Evolutionary conservation across 208 protist genomes (phyloP).

Genomic region (Crithidia sp.): DNA sequence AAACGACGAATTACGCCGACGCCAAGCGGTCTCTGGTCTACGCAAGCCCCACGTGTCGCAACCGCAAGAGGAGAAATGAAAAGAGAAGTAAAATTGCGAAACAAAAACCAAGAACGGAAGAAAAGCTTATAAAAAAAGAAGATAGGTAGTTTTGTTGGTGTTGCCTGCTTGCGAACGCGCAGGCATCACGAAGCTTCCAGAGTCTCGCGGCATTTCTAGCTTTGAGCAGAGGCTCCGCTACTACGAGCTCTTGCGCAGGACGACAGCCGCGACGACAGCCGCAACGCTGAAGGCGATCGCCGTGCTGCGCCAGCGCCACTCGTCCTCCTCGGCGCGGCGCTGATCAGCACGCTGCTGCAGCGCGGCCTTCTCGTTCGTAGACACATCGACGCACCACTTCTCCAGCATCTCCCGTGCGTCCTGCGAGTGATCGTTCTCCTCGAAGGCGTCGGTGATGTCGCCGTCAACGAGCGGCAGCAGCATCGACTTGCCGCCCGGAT

Average conservation of each 20-base stretch:
- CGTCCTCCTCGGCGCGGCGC: slow-evolving; percentile 26
- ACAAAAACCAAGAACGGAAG: no score
- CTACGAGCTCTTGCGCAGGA: slow-evolving; percentile 29
- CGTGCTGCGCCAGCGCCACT: slow-evolving; percentile 48
- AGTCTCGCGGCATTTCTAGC: no score
- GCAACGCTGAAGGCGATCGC: slow-evolving; percentile 40
- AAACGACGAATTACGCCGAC: no score
- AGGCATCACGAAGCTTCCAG: no score
- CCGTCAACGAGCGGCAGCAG: slow-evolving; percentile 26
- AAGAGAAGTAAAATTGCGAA: no score
- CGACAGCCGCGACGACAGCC: slow-evolving; percentile 24
- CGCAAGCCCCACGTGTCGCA: no score
- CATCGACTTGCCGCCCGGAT: slow-evolving; percentile 38
- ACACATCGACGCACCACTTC: slow-evolving; percentile 28
- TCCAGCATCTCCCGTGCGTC: slow-evolving; percentile 38
- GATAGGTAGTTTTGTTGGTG: no score
- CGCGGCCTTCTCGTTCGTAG: background rate
- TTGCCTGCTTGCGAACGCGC: no score
- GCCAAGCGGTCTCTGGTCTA: no score
- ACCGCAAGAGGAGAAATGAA: no score
- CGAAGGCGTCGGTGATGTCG: slow-evolving; percentile 51
- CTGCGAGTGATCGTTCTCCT: slow-evolving; percentile 35
- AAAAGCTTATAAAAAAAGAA: no score
- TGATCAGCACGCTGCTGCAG: slow-evolving; percentile 23
- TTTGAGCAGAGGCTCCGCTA: no score